These are phyloP conservation scores for Leucogyrophana mollusca DNA, from an alignment of 768 basidiomycete species.

Conservation along the genomic window DNA sequence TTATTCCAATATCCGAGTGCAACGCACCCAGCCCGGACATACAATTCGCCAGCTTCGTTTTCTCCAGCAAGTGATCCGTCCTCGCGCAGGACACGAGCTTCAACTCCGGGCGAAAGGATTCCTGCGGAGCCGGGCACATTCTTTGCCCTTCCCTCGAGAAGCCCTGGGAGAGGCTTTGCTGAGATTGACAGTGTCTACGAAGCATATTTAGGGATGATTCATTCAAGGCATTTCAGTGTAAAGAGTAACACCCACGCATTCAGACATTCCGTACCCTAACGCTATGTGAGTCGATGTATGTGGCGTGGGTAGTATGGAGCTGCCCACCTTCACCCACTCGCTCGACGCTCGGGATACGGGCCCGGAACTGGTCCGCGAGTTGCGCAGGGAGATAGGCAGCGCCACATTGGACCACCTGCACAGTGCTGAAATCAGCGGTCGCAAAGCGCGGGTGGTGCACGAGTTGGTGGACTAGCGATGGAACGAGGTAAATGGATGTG, in stretches of 20 bases:
- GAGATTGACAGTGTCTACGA: constrained; percentile 56
- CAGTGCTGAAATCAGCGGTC: constrained; percentile 51
- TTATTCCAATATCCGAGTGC: constrained; percentile 75
- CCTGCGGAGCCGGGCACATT: constrained; percentile 48
- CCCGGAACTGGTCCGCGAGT: constrained; percentile 42
- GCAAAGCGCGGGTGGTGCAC: constrained; percentile 49
- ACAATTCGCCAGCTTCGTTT: constrained; percentile 67
- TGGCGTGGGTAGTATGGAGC: background rate
- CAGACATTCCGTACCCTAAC: constrained; percentile 72
- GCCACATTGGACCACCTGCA: constrained; percentile 46
- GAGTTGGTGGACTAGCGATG: constrained; percentile 65
- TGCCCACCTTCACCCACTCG: constrained; percentile 46
- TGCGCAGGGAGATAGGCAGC: constrained; percentile 68
- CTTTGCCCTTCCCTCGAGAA: constrained; percentile 42
- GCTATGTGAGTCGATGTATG: background rate
- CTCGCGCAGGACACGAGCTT: constrained; percentile 59
- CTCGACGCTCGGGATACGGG: constrained; percentile 33
- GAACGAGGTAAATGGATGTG: constrained; percentile 50
- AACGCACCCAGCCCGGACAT: constrained; percentile 53
- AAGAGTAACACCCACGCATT: constrained; percentile 43
- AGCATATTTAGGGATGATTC: background rate
- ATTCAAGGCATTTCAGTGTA: background rate
- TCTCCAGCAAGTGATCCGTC: constrained; percentile 53
- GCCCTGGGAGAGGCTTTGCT: constrained; percentile 41
- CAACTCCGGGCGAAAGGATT: constrained; percentile 60